phyloP scores from a whole-genome alignment of 2,329 filamentous ascomycete genomes.

The Fusarium keratoplasticum region DNA sequence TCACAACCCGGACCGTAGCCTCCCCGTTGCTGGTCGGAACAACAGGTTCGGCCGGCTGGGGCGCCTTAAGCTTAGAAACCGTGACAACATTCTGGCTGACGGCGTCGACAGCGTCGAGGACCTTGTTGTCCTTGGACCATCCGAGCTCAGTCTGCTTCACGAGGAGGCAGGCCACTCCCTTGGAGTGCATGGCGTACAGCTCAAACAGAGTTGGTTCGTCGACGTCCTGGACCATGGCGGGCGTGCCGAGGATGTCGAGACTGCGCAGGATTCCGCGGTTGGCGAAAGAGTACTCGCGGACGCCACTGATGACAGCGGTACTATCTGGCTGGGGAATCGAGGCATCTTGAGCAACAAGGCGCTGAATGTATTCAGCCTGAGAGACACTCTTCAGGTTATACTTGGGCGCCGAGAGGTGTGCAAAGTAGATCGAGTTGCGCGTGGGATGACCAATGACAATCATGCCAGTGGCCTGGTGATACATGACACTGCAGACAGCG shows the following conservation, averaged over 20 bases:
- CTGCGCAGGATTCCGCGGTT: conserved; percentile 90
- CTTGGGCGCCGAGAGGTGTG: conserved; percentile 92
- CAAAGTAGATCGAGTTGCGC: conserved; percentile 96
- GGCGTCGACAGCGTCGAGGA: conserved; percentile 82
- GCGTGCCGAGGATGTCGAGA: conserved; percentile 84
- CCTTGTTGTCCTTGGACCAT: conserved; percentile 91
- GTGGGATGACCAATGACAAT: conserved; percentile 96
- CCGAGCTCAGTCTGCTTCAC: conserved; percentile 91
- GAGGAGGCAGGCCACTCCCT: conserved; percentile 89
- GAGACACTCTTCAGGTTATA: conserved; percentile 86
- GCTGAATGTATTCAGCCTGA: conserved; percentile 88
- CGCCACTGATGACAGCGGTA: conserved; percentile 96
- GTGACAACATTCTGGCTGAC: conserved; percentile 78
- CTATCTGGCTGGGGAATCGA: conserved; percentile 87
- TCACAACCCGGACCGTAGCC: conserved; percentile 48
- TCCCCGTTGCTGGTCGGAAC: conserved; percentile 51
- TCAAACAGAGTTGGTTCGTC: conserved; percentile 87
- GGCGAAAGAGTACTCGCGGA: conserved; percentile 93
- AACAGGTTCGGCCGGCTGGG: conserved; percentile 54
- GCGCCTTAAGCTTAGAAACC: conserved; percentile 75
- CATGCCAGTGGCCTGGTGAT: conserved; percentile 92
- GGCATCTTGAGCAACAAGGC: conserved; percentile 77
- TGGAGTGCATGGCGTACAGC: conserved; percentile 97
- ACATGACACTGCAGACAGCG: conserved; percentile 96
- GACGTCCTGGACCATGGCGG: conserved; percentile 70